Evolutionary conservation across 2,329 filamentous ascomycete genomes (phyloP), one percentile per base, ranked within the genome.

Genomic region (Beauveria varroae): DNA sequence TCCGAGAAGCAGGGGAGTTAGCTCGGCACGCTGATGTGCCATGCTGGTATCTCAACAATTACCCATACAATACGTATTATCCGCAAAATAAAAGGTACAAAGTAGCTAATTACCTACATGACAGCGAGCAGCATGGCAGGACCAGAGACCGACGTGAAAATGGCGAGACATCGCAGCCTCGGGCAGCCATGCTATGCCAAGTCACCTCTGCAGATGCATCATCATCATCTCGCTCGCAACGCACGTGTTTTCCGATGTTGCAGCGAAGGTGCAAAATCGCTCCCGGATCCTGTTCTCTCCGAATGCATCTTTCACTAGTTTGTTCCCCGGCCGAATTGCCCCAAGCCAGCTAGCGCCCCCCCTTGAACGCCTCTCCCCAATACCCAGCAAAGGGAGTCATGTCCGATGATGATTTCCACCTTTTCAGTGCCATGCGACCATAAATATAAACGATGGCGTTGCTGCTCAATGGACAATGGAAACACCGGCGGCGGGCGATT

Each of bases 381-480:
- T 28, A 6, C 24, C 47, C 30, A 51, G 24, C 22, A 59, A n/a
- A 46, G 57, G 41, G 40, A 28, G 24, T 44, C 57, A 60, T 46
- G 57, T 53, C 49, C 40, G 49, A 24, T 46, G 40, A 46, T 43
- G 28, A 60, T 60, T 60, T 60, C 57, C 49, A 53, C 57, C 57
- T 53, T 47, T 59, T 44, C 46, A 24, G n/a, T 22, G 40, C 57
- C 20, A 53, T 16, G 24, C 24, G 57, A 16, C 26, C 40, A 60
- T 34, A 40, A 34, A 14, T 37, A 37, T 37, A 14, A 22, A 28
- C 3, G 47, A 26, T n/a, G 26, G 40, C 40, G 26, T 46, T n/a
- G 22, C 26, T 46, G 37, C 37, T 44, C 40, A 10, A 26, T n/a
- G 56, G 40, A 46, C n/a, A 10, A 26, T n/a, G 47, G 37, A 53